Conservation (phyloP, 371 early-diverging fungal genomes). For the Mortierella sp. region DNA sequence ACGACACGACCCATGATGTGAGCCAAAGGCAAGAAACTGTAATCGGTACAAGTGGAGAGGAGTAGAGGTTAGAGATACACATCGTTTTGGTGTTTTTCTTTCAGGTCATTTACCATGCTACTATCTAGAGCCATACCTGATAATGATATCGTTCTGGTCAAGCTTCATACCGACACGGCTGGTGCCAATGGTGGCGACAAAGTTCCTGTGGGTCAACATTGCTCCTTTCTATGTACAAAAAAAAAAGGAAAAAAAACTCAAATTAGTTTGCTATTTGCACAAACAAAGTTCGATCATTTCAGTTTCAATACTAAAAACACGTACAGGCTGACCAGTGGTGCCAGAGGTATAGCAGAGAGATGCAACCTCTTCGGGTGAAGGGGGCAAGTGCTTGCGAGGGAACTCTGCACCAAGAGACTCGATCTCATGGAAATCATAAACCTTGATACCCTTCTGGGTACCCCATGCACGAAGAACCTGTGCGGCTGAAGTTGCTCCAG, state of each 20-base stretch:
- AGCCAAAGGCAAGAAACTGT: conserved; percentile 87
- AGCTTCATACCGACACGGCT: conserved; percentile 67
- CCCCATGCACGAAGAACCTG: conserved; percentile 69
- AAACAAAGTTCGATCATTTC: no score
- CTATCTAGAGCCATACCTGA: conserved; percentile 41
- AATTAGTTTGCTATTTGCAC: background rate
- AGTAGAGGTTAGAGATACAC: background rate
- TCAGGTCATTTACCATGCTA: background rate
- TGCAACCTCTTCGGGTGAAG: conserved; percentile 64
- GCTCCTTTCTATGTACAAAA: conserved; percentile 63
- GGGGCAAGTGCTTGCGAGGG: conserved; percentile 61
- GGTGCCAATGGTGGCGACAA: conserved; percentile 60
- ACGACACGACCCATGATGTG: conserved; percentile 69
- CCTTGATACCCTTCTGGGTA: conserved; percentile 60
- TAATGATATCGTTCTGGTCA: conserved; percentile 56
- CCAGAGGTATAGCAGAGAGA: conserved; percentile 98
- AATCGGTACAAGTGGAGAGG: background rate
- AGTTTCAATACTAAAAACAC: background rate
- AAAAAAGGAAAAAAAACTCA: background rate
- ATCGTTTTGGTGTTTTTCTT: background rate
- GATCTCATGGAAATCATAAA: conserved; percentile 72
- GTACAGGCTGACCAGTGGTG: conserved; percentile 83
- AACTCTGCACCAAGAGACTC: conserved; percentile 74
- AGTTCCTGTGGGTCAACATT: conserved; percentile 69
- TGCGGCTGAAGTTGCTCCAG: conserved; percentile 59